phyloP scores from a whole-genome alignment of 257 asterid species.

The Jacaranda mimosifolia region DNA sequence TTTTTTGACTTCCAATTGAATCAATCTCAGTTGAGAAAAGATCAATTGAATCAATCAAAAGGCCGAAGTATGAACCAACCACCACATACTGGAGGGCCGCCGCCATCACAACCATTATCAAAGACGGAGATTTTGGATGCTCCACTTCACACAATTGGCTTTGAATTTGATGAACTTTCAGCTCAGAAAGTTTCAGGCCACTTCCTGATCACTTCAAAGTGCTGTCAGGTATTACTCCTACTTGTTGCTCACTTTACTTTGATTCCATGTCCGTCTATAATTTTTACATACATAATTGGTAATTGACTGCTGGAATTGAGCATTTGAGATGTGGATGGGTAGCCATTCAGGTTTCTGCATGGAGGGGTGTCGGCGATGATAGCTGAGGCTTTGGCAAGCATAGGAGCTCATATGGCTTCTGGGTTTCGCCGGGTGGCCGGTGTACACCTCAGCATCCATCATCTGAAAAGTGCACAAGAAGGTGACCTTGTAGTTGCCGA shows the following conservation, averaged over 20 bases:
- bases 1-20: neutral
- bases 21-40: neutral
- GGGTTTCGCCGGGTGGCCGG: constrained; percentile 66
- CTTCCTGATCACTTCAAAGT: constrained; percentile 59
- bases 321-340: constrained; percentile 22
- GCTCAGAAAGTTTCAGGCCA: constrained; percentile 72
- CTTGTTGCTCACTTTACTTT: neutral
- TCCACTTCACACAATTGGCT: constrained; percentile 73
- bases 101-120: constrained; percentile 28
- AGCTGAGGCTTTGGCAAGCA: constrained; percentile 68
- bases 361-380: constrained; percentile 72
- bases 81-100: constrained; percentile 21
- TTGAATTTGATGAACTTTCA: constrained; percentile 77
- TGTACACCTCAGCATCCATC: constrained; percentile 63
- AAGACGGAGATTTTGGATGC: constrained; percentile 63
- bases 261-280: neutral
- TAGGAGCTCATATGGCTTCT: constrained; percentile 65
- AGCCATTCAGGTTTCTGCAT: constrained; percentile 66
- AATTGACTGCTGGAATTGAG: constrained; percentile 17
- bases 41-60: constrained; percentile 4
- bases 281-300: neutral
- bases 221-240: constrained; percentile 65
- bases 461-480: constrained; percentile 64
- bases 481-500: constrained; percentile 83
- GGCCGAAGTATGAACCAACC: constrained; percentile 40